These are phyloP conservation scores for Boletus huronensis DNA, from an alignment of 768 basidiomycete genomes.

Conservation along the genomic window DNA sequence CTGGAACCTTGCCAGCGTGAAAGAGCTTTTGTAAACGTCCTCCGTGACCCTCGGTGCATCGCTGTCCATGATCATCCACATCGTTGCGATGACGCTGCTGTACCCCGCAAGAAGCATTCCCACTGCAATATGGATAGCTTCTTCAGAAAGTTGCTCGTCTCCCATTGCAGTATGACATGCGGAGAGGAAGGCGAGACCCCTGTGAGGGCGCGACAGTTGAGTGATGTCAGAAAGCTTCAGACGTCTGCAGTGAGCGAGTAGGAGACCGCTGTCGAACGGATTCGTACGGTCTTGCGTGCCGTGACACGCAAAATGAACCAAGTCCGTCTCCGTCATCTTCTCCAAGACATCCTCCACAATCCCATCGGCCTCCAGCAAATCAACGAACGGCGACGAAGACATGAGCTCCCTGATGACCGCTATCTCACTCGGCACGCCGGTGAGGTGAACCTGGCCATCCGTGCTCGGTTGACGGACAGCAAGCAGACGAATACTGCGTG, in stretches of 20 bases:
- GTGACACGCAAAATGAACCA: conserved; percentile 34
- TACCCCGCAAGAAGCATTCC: conserved; percentile 3
- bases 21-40: background rate
- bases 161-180: background rate
- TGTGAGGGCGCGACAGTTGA: conserved; percentile 4
- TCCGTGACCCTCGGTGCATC: background rate
- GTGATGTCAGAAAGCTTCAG: background rate
- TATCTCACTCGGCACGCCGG: conserved; percentile 10
- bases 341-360: background rate
- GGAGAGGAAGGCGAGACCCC: conserved; percentile 27
- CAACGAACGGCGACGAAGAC: background rate
- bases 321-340: background rate
- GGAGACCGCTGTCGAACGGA: conserved; percentile 22
- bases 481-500: conserved; percentile 1
- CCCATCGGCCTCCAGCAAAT: background rate
- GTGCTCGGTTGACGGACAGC: conserved; percentile 13
- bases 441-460: conserved; percentile 3
- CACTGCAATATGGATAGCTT: background rate
- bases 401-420: conserved; percentile 13
- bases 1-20: background rate
- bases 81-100: background rate
- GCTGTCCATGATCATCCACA: conserved; percentile 3
- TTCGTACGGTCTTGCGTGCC: conserved; percentile 18
- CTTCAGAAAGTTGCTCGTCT: background rate
- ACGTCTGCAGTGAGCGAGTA: background rate